Evolutionary conservation across 108 stramenopile species (phyloP).

Genomic region (Craspedostauros australis): DNA sequence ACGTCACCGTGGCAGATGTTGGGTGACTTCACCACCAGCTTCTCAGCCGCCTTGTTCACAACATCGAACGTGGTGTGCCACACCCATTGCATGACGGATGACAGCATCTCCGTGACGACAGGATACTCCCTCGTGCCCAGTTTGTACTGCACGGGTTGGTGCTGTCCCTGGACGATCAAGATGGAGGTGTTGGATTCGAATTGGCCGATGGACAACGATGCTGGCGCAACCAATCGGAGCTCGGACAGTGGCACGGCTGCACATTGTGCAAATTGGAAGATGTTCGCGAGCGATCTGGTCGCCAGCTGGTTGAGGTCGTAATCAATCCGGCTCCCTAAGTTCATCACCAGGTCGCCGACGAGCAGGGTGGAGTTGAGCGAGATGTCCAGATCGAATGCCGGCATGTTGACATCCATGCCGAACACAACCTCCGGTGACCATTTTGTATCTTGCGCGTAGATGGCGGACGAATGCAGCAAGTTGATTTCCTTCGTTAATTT

Average conservation of each 20-base stretch:
- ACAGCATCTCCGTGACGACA: background rate
- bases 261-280: constrained; percentile 17
- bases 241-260: constrained; percentile 10
- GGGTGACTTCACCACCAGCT: too few species aligned
- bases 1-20: too few species aligned
- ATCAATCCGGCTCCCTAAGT: constrained; percentile 5
- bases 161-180: too few species aligned
- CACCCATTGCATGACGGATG: background rate
- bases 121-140: background rate
- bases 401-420: constrained; percentile 5
- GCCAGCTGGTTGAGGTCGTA: constrained; percentile 23
- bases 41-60: background rate
- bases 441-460: constrained; percentile 38
- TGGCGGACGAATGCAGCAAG: constrained; percentile 13
- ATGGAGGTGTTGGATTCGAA: background rate
- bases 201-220: background rate
- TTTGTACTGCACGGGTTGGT: too few species aligned
- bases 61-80: background rate
- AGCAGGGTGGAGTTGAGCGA: background rate
- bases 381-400: background rate
- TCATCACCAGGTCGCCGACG: background rate
- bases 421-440: constrained; percentile 26
- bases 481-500: constrained; percentile 27
- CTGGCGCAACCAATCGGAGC: background rate
- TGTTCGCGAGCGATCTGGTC: constrained; percentile 8